Evolutionary conservation across 306 rosid genomes (phyloP).

Genomic region (Adenanthera pavonina): DNA sequence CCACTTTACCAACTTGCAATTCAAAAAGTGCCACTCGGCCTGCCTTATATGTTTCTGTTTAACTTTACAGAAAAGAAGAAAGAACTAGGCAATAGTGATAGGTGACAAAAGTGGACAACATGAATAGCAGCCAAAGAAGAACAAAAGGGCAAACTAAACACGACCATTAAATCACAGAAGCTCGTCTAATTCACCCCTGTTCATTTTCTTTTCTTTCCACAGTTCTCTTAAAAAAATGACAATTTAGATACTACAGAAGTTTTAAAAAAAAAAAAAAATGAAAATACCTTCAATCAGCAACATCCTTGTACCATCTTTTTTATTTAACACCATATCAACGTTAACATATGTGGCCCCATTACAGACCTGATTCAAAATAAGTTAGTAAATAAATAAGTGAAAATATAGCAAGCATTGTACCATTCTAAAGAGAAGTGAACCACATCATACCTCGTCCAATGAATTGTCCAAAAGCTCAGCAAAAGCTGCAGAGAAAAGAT

Average conservation of each 20-base stretch:
- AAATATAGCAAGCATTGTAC: slow-evolving; percentile 12
- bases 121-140: neutral
- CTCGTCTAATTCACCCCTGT: neutral
- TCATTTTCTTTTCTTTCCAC: slow-evolving; percentile 15
- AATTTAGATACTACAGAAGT: neutral
- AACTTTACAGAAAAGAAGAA: neutral
- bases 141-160: neutral
- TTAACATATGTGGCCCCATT: slow-evolving; percentile 87
- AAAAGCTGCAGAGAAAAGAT: slow-evolving; percentile 71
- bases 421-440: neutral
- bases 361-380: slow-evolving; percentile 68
- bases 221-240: slow-evolving; percentile 6
- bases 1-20: neutral
- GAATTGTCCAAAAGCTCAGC: slow-evolving; percentile 96
- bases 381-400: slow-evolving; percentile 29
- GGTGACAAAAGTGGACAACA: neutral
- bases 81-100: neutral
- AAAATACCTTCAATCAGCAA: slow-evolving; percentile 79
- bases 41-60: neutral
- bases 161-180: neutral
- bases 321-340: slow-evolving; percentile 74
- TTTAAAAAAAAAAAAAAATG: neutral
- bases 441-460: slow-evolving; percentile 78
- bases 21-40: neutral
- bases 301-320: slow-evolving; percentile 77